Evolutionary conservation across 345 rosid genomes (phyloP).

Genomic region (Hibiscus tridactylites): DNA sequence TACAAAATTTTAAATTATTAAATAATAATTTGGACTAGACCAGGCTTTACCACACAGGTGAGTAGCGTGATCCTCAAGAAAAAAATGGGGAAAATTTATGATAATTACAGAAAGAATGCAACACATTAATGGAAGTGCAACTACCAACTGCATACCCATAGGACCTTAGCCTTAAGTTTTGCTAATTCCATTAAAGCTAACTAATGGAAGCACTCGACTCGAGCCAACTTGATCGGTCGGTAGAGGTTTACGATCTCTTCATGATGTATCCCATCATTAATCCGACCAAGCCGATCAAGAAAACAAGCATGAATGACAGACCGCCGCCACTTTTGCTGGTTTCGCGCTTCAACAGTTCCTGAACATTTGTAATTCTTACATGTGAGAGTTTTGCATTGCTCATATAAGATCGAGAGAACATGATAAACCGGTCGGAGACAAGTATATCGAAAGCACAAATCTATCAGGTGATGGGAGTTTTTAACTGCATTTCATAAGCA

Average conservation of each 20-base stretch:
- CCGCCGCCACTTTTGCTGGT: conserved; percentile 40
- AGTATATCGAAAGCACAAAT: not conserved
- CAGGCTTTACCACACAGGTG: no score
- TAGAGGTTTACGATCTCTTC: conserved; percentile 39
- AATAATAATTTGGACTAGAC: no score
- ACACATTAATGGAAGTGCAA: not conserved
- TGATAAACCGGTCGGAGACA: not conserved
- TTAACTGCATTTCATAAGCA: not conserved
- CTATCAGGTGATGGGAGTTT: not conserved
- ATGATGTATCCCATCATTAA: conserved; percentile 50
- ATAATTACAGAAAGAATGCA: not conserved
- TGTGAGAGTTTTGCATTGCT: conserved; percentile 3
- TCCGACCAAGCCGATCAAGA: conserved; percentile 50
- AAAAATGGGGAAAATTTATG: not conserved
- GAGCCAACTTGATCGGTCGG: not conserved
- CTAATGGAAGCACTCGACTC: conserved; percentile 10
- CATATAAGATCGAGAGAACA: not conserved
- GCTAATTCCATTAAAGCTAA: conserved; percentile 24
- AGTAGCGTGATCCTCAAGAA: no score
- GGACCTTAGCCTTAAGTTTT: conserved; percentile 14
- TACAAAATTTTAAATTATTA: no score
- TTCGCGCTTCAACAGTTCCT: conserved; percentile 50
- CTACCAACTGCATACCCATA: not conserved
- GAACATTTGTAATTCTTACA: conserved; percentile 2
- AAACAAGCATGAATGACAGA: conserved; percentile 40